These are phyloP conservation scores for Eutypella sp. DNA, from an alignment of 2,329 filamentous ascomycete genomes.

Conservation along the genomic window DNA sequence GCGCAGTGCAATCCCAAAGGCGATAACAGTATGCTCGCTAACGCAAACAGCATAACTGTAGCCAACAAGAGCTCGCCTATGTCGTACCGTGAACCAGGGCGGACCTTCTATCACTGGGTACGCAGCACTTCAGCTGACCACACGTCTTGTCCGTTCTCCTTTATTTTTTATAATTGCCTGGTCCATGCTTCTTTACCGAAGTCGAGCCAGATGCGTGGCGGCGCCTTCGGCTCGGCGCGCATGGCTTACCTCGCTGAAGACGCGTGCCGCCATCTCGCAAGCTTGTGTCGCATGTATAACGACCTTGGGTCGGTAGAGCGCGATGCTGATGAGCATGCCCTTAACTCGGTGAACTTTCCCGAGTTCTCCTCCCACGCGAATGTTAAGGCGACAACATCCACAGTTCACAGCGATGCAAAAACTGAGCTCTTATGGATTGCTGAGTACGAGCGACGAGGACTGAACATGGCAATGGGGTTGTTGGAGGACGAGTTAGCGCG, in stretches of 20 bases:
- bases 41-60: neutral
- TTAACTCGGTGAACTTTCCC: neutral
- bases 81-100: neutral
- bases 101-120: slow-evolving; percentile 4
- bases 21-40: neutral
- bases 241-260: slow-evolving; percentile 4
- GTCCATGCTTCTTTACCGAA: neutral
- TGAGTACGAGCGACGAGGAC: neutral
- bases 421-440: neutral
- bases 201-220: neutral
- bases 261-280: slow-evolving; percentile 3
- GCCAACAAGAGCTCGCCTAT: neutral
- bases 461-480: neutral
- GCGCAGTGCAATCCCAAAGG: neutral
- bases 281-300: slow-evolving; percentile 5
- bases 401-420: neutral
- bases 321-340: neutral
- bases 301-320: neutral
- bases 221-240: slow-evolving; percentile 2
- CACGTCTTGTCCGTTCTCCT: slow-evolving; percentile 6
- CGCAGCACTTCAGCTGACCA: slow-evolving; percentile 5
- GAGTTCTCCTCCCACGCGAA: neutral
- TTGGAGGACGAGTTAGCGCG: neutral
- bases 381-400: neutral
- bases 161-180: slow-evolving; percentile 4